Percentiles rank a stretch among this genome's conserved stretches.
Conservation (phyloP, 2,329 filamentous ascomycete species). For the Bipolaris bicolor region DNA sequence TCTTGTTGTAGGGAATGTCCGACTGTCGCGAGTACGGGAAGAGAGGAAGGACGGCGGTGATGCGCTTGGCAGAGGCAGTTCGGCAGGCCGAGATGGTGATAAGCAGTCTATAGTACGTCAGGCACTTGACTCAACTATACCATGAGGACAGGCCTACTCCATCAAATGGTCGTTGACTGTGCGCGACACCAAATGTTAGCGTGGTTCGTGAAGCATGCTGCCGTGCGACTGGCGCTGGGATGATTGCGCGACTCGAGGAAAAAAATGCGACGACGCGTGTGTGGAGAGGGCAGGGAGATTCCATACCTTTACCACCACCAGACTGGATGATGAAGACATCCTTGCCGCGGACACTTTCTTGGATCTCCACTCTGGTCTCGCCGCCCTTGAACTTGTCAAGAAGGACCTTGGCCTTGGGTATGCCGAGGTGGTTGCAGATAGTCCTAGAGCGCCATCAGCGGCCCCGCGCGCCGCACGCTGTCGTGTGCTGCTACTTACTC, state of each 20-base stretch:
- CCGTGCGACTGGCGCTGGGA: constrained; percentile 3
- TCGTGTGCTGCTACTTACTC: constrained; percentile 53
- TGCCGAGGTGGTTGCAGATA: constrained; percentile 86
- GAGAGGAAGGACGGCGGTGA: constrained; percentile 91
- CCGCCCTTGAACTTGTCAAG: constrained; percentile 93
- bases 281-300: not conserved
- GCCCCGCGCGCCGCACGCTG: not conserved
- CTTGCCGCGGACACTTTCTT: constrained; percentile 95
- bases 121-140: constrained; percentile 32
- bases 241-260: not conserved
- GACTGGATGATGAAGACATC: constrained; percentile 98
- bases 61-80: constrained; percentile 86
- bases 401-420: constrained; percentile 82
- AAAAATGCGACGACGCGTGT: constrained; percentile 5
- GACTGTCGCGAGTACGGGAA: constrained; percentile 98
- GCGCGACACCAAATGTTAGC: constrained; percentile 25
- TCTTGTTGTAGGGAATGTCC: constrained; percentile 96
- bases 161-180: constrained; percentile 92
- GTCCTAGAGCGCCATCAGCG: constrained; percentile 48
- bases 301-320: constrained; percentile 71
- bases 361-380: constrained; percentile 92
- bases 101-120: constrained; percentile 63
- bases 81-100: constrained; percentile 99
- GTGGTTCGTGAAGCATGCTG: constrained; percentile 10
- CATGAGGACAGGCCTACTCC: constrained; percentile 59